Base-by-base conservation (phyloP, 2,329 filamentous ascomycete species). In the Rhynchosporium graminicola region DNA sequence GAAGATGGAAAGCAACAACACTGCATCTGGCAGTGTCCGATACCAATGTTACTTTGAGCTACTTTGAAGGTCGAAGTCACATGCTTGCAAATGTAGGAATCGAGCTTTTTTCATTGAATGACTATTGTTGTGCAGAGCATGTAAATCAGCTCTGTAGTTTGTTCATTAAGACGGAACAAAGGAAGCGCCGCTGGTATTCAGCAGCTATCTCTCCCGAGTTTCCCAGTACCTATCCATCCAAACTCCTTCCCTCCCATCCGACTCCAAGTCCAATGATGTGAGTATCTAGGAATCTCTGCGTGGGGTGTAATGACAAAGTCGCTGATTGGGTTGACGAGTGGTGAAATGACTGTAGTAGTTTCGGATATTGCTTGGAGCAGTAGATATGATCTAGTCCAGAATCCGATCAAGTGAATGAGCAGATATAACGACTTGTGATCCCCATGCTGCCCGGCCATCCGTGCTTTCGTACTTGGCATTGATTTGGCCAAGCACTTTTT, bases 361-460 rank as follows among this genome's bases (percentile, higher is more conserved):
- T n/a, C 29, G 20, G 15, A 45, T 5, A 4, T 40, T 20, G 7
- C 26, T 26, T n/a, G 28, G 28, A 36, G 3, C 33, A 45, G 40
- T 10, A 29, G 5, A 50, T 8, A 36, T 31, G 29, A 8, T n/a
- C 29, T 5, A 52, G 33, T 36, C 33, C 33, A 43, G 36, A 33
- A 47, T 31, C 38, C 57, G 47, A 59, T 52, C 57, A 59, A 59
- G 46, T 59, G 28, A 59, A 59, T 51, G 57, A 59, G 57, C 57
- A 59, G 56, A 50, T 50, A 13, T 40, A 20, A 7, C 38, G 56
- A 36, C 26, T 42, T 54, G 36, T 33, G 40, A n/a, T 29, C 28
- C 36, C 13, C 51, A 29, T 20, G n/a, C 38, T 54, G 51, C 51
- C 20, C 51, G 33, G 33, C 50, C 33, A 47, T 15, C 33, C 31